phyloP scores from a whole-genome alignment of 169 alveolate species.

The Cryptosporidium baileyi region DNA sequence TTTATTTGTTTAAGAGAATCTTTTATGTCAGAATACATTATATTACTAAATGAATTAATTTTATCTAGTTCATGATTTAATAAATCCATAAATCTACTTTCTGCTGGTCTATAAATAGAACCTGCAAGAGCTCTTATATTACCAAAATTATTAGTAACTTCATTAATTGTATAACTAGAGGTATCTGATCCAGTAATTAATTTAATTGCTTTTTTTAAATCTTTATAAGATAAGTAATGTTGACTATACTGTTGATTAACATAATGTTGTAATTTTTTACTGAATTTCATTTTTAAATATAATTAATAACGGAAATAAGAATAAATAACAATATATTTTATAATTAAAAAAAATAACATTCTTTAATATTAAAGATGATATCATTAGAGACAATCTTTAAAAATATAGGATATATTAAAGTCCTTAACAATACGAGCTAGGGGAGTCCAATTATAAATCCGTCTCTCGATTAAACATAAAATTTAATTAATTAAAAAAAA shows the following conservation, averaged over 20 bases:
- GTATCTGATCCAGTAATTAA: constrained; percentile 80
- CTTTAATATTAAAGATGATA: too few species aligned
- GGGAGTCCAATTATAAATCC: neutral
- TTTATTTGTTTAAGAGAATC: constrained; percentile 48
- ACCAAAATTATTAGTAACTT: constrained; percentile 77
- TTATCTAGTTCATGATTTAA: constrained; percentile 79
- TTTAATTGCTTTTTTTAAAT: constrained; percentile 78
- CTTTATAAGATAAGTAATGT: constrained; percentile 78
- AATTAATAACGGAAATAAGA: too few species aligned
- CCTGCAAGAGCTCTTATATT: constrained; percentile 78
- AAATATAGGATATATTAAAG: neutral
- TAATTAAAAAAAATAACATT: too few species aligned
- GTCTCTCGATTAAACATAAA: too few species aligned
- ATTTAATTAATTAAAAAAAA: too few species aligned
- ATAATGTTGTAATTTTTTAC: constrained; percentile 75
- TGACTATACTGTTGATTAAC: constrained; percentile 75
- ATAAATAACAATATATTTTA: too few species aligned
- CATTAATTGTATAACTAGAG: constrained; percentile 76
- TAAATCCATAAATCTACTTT: constrained; percentile 79
- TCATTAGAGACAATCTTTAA: too few species aligned
- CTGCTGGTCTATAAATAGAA: constrained; percentile 77
- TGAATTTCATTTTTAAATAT: constrained; percentile 75
- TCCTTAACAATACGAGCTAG: neutral
- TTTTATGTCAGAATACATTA: constrained; percentile 33
- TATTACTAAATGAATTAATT: constrained; percentile 74